phyloP scores from a whole-genome alignment of 2,329 filamentous ascomycete genomes.

The Seiridium unicorne region DNA sequence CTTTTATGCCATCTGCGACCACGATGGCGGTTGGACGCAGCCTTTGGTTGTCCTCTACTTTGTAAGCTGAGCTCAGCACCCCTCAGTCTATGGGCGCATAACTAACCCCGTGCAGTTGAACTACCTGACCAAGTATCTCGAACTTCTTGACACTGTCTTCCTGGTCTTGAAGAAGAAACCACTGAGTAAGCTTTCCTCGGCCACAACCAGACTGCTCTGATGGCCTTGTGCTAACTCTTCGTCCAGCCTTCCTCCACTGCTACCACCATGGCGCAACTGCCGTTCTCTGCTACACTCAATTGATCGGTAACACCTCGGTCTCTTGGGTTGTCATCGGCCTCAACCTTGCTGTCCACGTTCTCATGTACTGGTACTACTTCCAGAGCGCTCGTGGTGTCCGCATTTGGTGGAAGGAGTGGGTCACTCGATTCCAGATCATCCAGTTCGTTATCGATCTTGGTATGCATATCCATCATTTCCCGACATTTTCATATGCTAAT shows the following conservation, averaged over 20 bases:
- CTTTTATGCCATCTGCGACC: conserved; percentile 84
- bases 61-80: conserved; percentile 55
- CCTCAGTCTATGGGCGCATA: neutral
- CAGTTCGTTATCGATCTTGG: conserved; percentile 97
- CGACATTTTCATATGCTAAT: neutral
- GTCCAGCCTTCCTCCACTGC: conserved; percentile 86
- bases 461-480: conserved; percentile 42
- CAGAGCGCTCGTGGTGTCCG: conserved; percentile 92
- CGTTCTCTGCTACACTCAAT: conserved; percentile 95
- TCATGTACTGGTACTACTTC: conserved; percentile 99
- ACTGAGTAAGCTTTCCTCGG: conserved; percentile 57
- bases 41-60: conserved; percentile 95
- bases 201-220: neutral
- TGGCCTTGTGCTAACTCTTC: neutral
- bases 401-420: conserved; percentile 99
- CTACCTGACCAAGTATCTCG: conserved; percentile 97
- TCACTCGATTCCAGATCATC: conserved; percentile 93
- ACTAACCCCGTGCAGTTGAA: conserved; percentile 64
- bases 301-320: conserved; percentile 87
- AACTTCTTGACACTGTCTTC: conserved; percentile 94
- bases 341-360: conserved; percentile 91
- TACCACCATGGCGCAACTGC: conserved; percentile 98
- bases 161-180: conserved; percentile 99
- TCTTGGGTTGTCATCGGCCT: conserved; percentile 94
- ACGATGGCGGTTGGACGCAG: conserved; percentile 87